phyloP scores from a whole-genome alignment of 2,329 filamentous ascomycete species.

The Talaromyces sp. region DNA sequence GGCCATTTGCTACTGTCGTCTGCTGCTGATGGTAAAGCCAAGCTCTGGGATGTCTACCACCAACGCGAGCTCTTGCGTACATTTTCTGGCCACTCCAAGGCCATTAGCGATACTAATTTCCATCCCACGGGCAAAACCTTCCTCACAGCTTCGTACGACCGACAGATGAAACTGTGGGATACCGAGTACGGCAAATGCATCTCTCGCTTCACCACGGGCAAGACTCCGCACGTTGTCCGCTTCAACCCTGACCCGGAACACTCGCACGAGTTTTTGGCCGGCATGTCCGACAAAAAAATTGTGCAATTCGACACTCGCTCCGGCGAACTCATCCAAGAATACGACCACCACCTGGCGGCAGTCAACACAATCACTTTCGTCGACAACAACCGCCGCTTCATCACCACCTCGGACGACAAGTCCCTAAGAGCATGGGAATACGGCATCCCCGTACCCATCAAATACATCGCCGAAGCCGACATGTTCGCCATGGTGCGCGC shows the following conservation, averaged over 20 bases:
- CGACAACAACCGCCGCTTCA: constrained; percentile 89
- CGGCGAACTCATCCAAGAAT: constrained; percentile 84
- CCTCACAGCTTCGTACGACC: constrained; percentile 85
- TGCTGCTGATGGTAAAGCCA: constrained; percentile 84
- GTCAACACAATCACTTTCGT: constrained; percentile 98
- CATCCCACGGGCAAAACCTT: constrained; percentile 77
- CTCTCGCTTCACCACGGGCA: constrained; percentile 83
- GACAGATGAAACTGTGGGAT: constrained; percentile 97
- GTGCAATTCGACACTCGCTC: constrained; percentile 89
- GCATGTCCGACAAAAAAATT: constrained; percentile 99
- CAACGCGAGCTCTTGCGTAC: constrained; percentile 79
- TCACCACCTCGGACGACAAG: constrained; percentile 97
- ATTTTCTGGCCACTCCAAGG: constrained; percentile 86
- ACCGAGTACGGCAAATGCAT: constrained; percentile 89
- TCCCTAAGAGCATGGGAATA: constrained; percentile 96
- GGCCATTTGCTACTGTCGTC: constrained; percentile 85
- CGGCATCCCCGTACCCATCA: constrained; percentile 96
- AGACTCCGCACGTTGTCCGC: constrained; percentile 88
- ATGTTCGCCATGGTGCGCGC: constrained; percentile 95
- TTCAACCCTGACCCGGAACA: constrained; percentile 79
- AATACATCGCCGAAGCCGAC: constrained; percentile 94
- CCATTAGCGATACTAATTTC: constrained; percentile 85
- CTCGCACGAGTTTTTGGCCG: constrained; percentile 84
- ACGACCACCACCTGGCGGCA: constrained; percentile 95
- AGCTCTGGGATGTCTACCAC: constrained; percentile 93